Evolutionary conservation across 192 early-diverging fungal species (phyloP).

Genomic region (Coemansia sp.): DNA sequence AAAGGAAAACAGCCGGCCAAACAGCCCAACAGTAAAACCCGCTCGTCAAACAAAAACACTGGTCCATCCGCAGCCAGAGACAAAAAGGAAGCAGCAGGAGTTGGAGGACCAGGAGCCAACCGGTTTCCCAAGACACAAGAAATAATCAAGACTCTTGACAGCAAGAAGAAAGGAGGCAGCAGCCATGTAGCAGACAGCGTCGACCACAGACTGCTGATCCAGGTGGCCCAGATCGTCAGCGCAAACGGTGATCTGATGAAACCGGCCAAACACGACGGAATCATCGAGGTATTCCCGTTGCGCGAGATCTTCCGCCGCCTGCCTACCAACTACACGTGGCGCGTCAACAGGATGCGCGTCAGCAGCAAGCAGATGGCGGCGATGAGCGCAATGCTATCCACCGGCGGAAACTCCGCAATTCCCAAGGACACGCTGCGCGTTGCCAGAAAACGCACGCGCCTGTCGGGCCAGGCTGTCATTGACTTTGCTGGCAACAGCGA

Average conservation of each 20-base stretch:
- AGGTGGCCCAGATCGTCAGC: neutral
- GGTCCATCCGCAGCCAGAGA: no score
- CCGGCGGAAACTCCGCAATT: neutral
- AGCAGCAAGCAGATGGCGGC: neutral
- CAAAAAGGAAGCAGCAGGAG: no score
- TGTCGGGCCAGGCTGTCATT: slow-evolving; percentile 4
- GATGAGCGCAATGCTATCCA: slow-evolving; percentile 1
- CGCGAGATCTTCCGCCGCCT: neutral
- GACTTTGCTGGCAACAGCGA: neutral
- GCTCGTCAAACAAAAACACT: no score
- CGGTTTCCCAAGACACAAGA: slow-evolving; percentile 1
- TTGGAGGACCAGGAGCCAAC: neutral
- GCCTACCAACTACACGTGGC: neutral
- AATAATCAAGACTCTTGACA: neutral
- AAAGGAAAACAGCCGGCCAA: no score
- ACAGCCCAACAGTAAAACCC: no score
- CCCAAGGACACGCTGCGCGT: neutral
- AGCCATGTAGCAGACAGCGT: neutral
- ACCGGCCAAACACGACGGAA: neutral
- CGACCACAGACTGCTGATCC: neutral
- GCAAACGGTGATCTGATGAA: neutral
- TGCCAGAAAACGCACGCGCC: neutral
- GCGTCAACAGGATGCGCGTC: neutral
- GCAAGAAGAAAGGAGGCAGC: neutral
- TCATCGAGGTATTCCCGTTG: neutral